These are phyloP conservation scores for Beta corolliflora DNA, from an alignment of 179 eudicot species.

Conservation along the genomic window DNA sequence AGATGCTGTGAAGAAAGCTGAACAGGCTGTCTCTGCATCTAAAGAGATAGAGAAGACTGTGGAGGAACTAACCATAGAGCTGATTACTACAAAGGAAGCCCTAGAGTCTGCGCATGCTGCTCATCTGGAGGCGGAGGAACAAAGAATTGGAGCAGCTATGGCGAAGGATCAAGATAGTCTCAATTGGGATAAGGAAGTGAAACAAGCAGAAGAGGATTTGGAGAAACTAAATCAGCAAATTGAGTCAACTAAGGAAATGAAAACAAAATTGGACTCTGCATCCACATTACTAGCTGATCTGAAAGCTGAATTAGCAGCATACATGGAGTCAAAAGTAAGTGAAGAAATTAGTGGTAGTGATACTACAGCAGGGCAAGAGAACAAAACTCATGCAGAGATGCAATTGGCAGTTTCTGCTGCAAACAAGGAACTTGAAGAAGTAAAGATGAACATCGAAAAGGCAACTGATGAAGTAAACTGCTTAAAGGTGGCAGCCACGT, in stretches of 20 bases:
- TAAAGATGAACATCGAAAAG: constrained; percentile 65
- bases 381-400: constrained; percentile 45
- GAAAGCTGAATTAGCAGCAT: constrained; percentile 74
- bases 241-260: constrained; percentile 59
- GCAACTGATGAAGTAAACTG: constrained; percentile 61
- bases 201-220: constrained; percentile 75
- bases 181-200: constrained; percentile 76
- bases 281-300: constrained; percentile 51
- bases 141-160: constrained; percentile 67
- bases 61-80: constrained; percentile 78
- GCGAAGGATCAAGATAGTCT: constrained; percentile 65
- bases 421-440: constrained; percentile 73
- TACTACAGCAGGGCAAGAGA: constrained; percentile 27
- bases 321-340: constrained; percentile 62
- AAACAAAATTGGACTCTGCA: constrained; percentile 62
- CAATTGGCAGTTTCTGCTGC: constrained; percentile 54
- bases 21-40: constrained; percentile 60
- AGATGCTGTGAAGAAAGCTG: constrained; percentile 64
- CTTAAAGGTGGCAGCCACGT: constrained; percentile 62
- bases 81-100: constrained; percentile 72
- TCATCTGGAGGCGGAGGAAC: constrained; percentile 84
- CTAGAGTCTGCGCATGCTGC: constrained; percentile 75
- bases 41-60: constrained; percentile 77
- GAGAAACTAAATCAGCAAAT: constrained; percentile 58
- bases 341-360: constrained; percentile 38